Evolutionary conservation across 108 stramenopile genomes (phyloP), one percentile per base, ranked within the genome.

Genomic region (Poteriospumella lacustris): DNA sequence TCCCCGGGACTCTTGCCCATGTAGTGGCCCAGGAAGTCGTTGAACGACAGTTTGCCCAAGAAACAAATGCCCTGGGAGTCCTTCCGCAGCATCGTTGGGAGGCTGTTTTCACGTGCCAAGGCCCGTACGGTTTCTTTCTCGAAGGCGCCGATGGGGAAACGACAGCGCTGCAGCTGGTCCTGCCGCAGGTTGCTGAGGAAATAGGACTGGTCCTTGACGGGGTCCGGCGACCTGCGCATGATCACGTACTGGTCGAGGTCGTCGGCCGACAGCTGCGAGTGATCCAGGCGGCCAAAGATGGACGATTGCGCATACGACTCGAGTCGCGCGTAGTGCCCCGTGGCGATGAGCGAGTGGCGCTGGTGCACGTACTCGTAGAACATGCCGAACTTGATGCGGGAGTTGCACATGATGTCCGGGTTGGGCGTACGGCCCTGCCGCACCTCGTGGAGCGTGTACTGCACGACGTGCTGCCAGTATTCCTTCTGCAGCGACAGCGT

Each of bases 351-450:
- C 44, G 91, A 90, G 77, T 91, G 93, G 28, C 81, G 82, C 84
- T 79, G 59, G 0, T 83, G 80, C 43, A 94, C 84, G 44, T 83
- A 84, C 36, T 97, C 91, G 79, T 91, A 86, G 75, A 97, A 97
- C 80, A 92, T 93, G 12, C 95, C 95, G 85, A 97, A 97, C 78
- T 97, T 97, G 75, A 97, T 87, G 42, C 92, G 83, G 31, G 91
- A 89, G 87, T 97, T 97, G 83, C 96, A 97, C 89, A 94, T 86
- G 28, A 97, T 91, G 79, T 97, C 96, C 24, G 96, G 96, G 89
- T 97, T 97, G 67, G 96, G 96, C 29, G 96, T 97, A 34, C 96
- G 82, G 24, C 95, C 95, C 59, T 72, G 68, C 43, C 81, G 59
- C 31, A 93, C 95, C 79, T 97, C 94, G 24, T 86, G 79, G 12